These are phyloP conservation scores for Tricholoma furcatifolium DNA, from an alignment of 768 basidiomycete species.

Conservation along the genomic window DNA sequence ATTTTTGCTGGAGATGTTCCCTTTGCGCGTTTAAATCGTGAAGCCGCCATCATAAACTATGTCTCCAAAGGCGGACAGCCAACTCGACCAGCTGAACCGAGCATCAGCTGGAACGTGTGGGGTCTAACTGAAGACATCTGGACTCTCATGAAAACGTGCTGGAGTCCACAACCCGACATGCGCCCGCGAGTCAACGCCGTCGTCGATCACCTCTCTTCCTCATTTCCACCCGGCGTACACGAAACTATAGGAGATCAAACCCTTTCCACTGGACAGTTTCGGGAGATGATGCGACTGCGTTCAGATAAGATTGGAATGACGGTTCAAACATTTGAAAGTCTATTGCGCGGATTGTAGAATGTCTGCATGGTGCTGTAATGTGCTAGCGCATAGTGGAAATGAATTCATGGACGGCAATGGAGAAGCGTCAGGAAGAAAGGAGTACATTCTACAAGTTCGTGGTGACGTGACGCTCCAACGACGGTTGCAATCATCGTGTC, in stretches of 20 bases:
- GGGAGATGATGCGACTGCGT: neutral
- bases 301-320: neutral
- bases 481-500: no score
- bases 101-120: neutral
- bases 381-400: no score
- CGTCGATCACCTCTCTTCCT: no score
- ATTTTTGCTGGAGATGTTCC: conserved; percentile 1
- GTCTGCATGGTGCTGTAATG: no score
- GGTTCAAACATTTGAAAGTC: neutral
- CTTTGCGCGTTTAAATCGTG: neutral
- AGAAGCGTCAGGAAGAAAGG: no score
- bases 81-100: neutral
- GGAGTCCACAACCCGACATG: neutral
- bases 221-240: no score
- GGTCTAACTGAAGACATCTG: conserved; percentile 1
- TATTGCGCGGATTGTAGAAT: neutral
- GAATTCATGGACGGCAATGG: no score
- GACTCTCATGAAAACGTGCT: neutral
- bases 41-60: neutral
- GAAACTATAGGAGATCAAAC: neutral
- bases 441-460: no score
- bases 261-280: neutral
- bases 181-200: neutral
- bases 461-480: no score
- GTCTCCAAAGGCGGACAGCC: neutral